These are phyloP conservation scores for Chytridiales sp. DNA, from an alignment of 371 early-diverging fungal genomes.

Conservation along the genomic window DNA sequence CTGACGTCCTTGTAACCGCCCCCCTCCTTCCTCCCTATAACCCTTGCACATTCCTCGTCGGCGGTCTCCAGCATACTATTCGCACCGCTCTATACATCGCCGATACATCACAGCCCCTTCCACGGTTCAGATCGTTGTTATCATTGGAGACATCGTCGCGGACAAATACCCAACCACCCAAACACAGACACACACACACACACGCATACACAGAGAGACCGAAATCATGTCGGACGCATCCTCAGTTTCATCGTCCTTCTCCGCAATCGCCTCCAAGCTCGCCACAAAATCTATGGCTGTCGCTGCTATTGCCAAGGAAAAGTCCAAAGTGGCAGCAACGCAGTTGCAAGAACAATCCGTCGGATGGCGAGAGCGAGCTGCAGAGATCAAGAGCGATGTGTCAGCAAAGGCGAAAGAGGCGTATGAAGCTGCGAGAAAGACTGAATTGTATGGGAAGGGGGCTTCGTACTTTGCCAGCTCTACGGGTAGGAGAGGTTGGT, in stretches of 20 bases:
- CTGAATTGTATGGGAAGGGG: conserved; percentile 1
- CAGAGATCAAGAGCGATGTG: conserved; percentile 1
- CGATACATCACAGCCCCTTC: too few species aligned
- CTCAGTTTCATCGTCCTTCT: background rate
- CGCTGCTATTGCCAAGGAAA: conserved; percentile 4
- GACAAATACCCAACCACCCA: too few species aligned
- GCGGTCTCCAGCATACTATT: too few species aligned
- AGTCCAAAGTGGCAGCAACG: background rate
- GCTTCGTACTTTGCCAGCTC: background rate
- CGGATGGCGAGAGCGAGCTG: background rate
- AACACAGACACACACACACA: too few species aligned
- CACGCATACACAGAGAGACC: too few species aligned
- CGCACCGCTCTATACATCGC: too few species aligned
- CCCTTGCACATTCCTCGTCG: too few species aligned
- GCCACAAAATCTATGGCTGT: conserved; percentile 4
- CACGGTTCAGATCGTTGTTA: too few species aligned
- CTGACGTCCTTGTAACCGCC: too few species aligned
- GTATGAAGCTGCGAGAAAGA: conserved; percentile 4
- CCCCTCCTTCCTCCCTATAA: too few species aligned
- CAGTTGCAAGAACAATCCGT: conserved; percentile 2
- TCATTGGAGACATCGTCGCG: too few species aligned
- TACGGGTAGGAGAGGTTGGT: conserved; percentile 2
- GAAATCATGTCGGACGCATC: too few species aligned
- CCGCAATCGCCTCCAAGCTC: background rate
- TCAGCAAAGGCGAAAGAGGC: conserved; percentile 2